These are phyloP conservation scores for Alternaria postmessia DNA, from an alignment of 2,329 filamentous ascomycete genomes.

Conservation along the genomic window DNA sequence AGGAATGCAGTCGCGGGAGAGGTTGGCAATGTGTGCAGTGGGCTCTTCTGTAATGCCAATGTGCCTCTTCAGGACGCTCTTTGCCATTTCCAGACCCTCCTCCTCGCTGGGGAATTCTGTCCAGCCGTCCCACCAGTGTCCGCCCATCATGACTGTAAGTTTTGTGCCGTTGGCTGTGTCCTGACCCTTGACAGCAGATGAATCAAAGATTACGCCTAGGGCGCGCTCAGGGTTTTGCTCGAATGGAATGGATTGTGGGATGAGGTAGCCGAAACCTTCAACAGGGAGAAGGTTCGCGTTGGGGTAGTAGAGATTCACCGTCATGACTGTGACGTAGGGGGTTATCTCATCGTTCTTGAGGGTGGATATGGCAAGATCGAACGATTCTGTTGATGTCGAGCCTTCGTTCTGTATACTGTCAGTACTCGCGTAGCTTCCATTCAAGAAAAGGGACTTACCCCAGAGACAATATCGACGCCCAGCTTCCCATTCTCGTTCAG, in stretches of 20 bases:
- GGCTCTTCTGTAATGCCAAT: constrained; percentile 73
- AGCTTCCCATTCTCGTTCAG: constrained; percentile 12
- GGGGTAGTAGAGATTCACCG: constrained; percentile 87
- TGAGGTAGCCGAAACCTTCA: constrained; percentile 87
- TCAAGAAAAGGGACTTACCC: constrained; percentile 26
- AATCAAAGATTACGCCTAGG: constrained; percentile 93
- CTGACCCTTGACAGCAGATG: constrained; percentile 67
- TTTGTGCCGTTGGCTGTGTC: constrained; percentile 75
- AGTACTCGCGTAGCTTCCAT: constrained; percentile 7
- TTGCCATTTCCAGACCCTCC: constrained; percentile 74
- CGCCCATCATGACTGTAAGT: constrained; percentile 92
- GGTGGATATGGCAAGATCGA: constrained; percentile 44
- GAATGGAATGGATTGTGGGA: constrained; percentile 75
- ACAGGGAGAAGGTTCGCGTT: constrained; percentile 69
- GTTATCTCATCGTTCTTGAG: constrained; percentile 58
- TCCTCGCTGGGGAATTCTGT: constrained; percentile 68
- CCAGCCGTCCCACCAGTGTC: constrained; percentile 85
- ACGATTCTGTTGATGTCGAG: constrained; percentile 28
- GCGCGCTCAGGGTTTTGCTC: constrained; percentile 82
- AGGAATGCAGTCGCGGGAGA: constrained; percentile 80
- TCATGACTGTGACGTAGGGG: constrained; percentile 82
- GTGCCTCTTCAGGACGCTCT: constrained; percentile 74
- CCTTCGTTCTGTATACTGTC: constrained; percentile 22
- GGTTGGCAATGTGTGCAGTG: constrained; percentile 65
- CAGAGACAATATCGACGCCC: constrained; percentile 35